Base-by-base conservation (phyloP, 192 early-diverging fungal species). In the Rhizophagus prolifer region DNA sequence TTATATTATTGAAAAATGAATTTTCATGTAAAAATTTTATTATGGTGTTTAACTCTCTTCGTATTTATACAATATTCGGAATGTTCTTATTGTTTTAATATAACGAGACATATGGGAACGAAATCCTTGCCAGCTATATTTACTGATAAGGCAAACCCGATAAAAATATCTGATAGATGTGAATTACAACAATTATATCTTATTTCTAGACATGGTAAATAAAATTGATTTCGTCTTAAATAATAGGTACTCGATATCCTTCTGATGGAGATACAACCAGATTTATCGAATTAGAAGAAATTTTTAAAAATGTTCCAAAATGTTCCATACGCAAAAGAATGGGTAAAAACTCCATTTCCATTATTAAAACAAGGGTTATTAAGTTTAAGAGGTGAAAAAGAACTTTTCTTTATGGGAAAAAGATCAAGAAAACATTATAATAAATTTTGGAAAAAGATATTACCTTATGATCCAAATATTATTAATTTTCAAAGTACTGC, bases 391-490 rank as follows among this genome's bases (percentile, higher is more conserved):
- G 73, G 73, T 4, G 73, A 74, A 63, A 1, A 38, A 13, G 73
- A 74, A 74, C 25, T 74, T 16, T 74, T 64, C 19, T 47, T 74
- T 5, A 23, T 74, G 59, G 73, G 73, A 1, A 61, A 63, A 74
- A 74, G 73, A 41, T 13, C 73, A 16, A 21, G 26, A 16, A 34
- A 25, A 63, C 30, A 61, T 3, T 74, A 74, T 16, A 12, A 46
- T 25, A 25, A 74, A 63, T 74, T 74, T 25, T 74, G 58, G 73
- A 6, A 47, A 2, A 74, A 74, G 23, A 26, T 63, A 2, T 44
- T 44, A 12, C 61, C 73, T 13, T 74, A 74, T 26, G 34, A 74
- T 74, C 10, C 73, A 26, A 74, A 74, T 44, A 9, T 74, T 74
- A 23, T 74, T 25, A n/a, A 63, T 9, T 46, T 74, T 61, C 21